These are phyloP conservation scores for Colletotrichum navitas DNA, from an alignment of 2,329 filamentous ascomycete species.

Conservation along the genomic window DNA sequence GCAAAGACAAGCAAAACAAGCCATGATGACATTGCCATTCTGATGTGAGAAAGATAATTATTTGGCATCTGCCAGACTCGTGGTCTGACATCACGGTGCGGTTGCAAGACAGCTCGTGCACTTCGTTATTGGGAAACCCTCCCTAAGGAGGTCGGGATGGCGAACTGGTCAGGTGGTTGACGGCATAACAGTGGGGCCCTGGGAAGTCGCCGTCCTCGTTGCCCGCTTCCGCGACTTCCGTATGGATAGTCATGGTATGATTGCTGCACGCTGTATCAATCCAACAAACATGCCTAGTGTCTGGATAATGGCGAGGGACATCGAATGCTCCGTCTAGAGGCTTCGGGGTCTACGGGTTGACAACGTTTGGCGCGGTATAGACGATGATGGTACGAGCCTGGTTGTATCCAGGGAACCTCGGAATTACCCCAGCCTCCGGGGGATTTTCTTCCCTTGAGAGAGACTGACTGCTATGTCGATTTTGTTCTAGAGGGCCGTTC, in stretches of 20 bases:
- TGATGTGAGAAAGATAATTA: not conserved
- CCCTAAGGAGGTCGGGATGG: conserved; percentile 2
- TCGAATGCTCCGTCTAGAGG: conserved; percentile 1
- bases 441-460: not conserved
- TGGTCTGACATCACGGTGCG: conserved; percentile 26
- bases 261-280: conserved; percentile 7
- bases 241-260: not conserved
- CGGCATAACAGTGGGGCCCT: conserved; percentile 3
- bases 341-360: conserved; percentile 3
- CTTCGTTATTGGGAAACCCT: not conserved
- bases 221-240: conserved; percentile 13
- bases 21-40: conserved; percentile 12
- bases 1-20: not conserved
- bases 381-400: conserved; percentile 33
- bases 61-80: not conserved
- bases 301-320: not conserved
- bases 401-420: conserved; percentile 2
- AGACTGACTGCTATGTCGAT: not conserved
- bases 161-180: not conserved
- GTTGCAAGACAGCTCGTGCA: conserved; percentile 1
- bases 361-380: conserved; percentile 2
- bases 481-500: not conserved
- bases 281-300: not conserved
- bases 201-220: conserved; percentile 3
- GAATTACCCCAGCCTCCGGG: conserved; percentile 2